Percentiles rank a stretch among this genome's conserved stretches.
Conservation (phyloP, 2,329 filamentous ascomycete species). For the Chalaropsis thielavioides region DNA sequence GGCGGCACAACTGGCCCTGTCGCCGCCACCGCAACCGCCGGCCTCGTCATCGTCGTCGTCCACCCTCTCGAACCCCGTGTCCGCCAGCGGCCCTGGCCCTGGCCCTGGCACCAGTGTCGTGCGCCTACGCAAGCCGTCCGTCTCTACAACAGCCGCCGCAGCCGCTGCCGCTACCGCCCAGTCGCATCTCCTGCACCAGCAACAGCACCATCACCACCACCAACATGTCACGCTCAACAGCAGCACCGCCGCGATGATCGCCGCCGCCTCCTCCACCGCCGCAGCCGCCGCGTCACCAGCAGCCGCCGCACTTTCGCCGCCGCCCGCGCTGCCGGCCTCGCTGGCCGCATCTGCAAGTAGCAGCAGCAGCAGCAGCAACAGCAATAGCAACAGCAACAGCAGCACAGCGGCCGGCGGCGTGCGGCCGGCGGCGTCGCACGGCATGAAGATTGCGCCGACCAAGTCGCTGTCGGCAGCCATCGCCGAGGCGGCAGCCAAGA, state of each 20-base stretch:
- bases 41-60: neutral
- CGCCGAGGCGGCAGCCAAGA: constrained; percentile 11
- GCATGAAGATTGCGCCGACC: constrained; percentile 16
- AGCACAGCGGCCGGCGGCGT: neutral
- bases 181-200: neutral
- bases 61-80: neutral
- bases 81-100: neutral
- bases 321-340: neutral
- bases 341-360: neutral
- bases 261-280: constrained; percentile 4
- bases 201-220: neutral
- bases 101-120: neutral
- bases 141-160: neutral
- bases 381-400: neutral
- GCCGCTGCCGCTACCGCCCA: neutral
- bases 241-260: neutral
- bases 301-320: neutral
- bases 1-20: no score
- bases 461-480: constrained; percentile 15
- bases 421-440: neutral
- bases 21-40: neutral
- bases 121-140: neutral
- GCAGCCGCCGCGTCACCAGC: neutral
- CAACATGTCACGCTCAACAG: neutral
- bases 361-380: neutral